These are phyloP conservation scores for Pugionium cornutum DNA, from an alignment of 345 rosid species.

Conservation along the genomic window DNA sequence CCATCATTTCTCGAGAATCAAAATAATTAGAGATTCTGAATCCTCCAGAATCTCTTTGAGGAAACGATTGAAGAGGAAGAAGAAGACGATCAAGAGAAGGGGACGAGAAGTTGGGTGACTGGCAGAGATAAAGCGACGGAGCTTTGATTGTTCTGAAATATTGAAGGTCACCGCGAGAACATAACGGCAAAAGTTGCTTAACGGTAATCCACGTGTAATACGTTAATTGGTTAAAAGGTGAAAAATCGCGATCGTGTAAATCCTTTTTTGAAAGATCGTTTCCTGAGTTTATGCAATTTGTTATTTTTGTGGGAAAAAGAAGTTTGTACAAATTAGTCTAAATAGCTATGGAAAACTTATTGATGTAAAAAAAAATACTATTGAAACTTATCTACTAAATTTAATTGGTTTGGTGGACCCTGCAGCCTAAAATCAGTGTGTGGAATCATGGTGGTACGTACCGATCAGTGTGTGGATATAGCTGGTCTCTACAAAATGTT, in stretches of 20 bases:
- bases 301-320: background rate
- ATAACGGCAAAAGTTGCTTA: slow-evolving; percentile 27
- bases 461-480: slow-evolving; percentile 44
- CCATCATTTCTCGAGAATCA: slow-evolving; percentile 41
- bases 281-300: background rate
- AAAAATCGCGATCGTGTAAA: slow-evolving; percentile 10
- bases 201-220: slow-evolving; percentile 30
- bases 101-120: slow-evolving; percentile 21
- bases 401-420: slow-evolving; percentile 29
- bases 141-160: slow-evolving; percentile 7
- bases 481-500: slow-evolving; percentile 69
- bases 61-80: slow-evolving; percentile 20
- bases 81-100: slow-evolving; percentile 29
- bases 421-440: slow-evolving; percentile 69
- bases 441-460: slow-evolving; percentile 55
- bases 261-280: background rate
- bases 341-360: slow-evolving; percentile 52
- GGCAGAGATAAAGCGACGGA: slow-evolving; percentile 26
- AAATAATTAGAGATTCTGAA: slow-evolving; percentile 16
- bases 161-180: slow-evolving; percentile 26
- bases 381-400: too few species aligned
- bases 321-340: too few species aligned
- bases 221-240: background rate
- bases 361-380: slow-evolving; percentile 41
- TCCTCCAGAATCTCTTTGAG: background rate